Evolutionary conservation across 1,284 basidiomycete genomes (phyloP), one percentile per base, ranked within the genome.

Genomic region (Rhodotorula sp.): DNA sequence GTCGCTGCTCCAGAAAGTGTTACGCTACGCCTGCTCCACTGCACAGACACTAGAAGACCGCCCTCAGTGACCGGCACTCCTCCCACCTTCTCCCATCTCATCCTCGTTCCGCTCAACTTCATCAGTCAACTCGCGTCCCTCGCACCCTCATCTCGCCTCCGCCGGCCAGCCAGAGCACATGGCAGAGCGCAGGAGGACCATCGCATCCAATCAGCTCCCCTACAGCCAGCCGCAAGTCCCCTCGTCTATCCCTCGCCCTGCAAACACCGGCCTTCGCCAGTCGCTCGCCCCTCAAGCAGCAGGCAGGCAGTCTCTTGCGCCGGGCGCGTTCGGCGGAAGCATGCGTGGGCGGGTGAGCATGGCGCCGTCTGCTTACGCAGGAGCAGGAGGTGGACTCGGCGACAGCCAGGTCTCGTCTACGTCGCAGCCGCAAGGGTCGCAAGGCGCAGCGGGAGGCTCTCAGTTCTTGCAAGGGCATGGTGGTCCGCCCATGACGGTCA

Each of bases 121-220:
- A 40, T 69, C 64, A 44, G 46, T 68, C 67, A 68, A 62, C 63
- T 51, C n/a, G 44, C 22, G 47, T n/a, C 1, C 3, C 48, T 11
- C n/a, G 34, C 46, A 8, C 51, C 7, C 53, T 50, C 50, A 30
- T 52, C 10, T 13, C 18, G 13, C 24, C 55, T 24, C 26, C 7
- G 34, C n/a, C 20, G 22, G 20, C 34, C 52, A 9, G 30, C 4
- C 16, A 31, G 18, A 22, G 20, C 7, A 52, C 8, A 73, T 73
- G 72, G 66, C 50, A 2, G 69, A 70, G 46, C 67, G 72, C n/a
- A 53, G 72, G 16, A 56, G 72, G 15, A 74, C 72, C n/a, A 61
- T 58, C 28, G 57, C 59, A 64, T 31, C 58, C n/a, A 44, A 44
- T n/a, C 31, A 51, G 20, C 62, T 31, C 20, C 48, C 59, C 13